Conservation (phyloP, 306 rosid species). For the Hippophae gyantsensis region DNA sequence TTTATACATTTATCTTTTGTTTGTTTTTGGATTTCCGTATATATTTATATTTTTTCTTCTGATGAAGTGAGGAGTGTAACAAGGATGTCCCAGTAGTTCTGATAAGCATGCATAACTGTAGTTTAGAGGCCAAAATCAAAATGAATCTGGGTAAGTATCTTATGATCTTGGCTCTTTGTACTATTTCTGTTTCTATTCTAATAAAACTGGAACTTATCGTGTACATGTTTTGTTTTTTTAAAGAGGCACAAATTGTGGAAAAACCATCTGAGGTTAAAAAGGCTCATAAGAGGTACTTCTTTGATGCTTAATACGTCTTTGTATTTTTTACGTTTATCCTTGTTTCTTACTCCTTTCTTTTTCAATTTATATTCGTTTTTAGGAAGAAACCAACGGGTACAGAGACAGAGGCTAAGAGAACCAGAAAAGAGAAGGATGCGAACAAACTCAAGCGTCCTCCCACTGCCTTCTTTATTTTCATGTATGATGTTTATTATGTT, state of each 20-base stretch:
- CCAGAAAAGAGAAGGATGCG: slow-evolving; percentile 44
- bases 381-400: slow-evolving; percentile 51
- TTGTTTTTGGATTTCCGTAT: background rate
- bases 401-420: slow-evolving; percentile 51
- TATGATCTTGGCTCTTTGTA: background rate
- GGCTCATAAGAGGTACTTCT: slow-evolving; percentile 38
- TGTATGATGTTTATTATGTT: slow-evolving; percentile 14
- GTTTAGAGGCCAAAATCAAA: slow-evolving; percentile 77
- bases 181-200: background rate
- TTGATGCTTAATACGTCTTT: background rate
- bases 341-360: background rate
- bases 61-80: slow-evolving; percentile 61
- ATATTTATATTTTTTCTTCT: background rate
- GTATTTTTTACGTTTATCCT: background rate
- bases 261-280: slow-evolving; percentile 36
- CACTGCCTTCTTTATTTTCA: slow-evolving; percentile 71
- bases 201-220: background rate
- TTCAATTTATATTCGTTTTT: background rate
- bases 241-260: slow-evolving; percentile 65
- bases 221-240: slow-evolving; percentile 8
- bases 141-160: slow-evolving; percentile 43
- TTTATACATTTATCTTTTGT: background rate
- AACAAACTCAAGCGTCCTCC: slow-evolving; percentile 75
- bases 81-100: slow-evolving; percentile 70
- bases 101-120: slow-evolving; percentile 71